phyloP scores from a whole-genome alignment of 208 protist genomes.

The Wallacemonas collosoma region DNA sequence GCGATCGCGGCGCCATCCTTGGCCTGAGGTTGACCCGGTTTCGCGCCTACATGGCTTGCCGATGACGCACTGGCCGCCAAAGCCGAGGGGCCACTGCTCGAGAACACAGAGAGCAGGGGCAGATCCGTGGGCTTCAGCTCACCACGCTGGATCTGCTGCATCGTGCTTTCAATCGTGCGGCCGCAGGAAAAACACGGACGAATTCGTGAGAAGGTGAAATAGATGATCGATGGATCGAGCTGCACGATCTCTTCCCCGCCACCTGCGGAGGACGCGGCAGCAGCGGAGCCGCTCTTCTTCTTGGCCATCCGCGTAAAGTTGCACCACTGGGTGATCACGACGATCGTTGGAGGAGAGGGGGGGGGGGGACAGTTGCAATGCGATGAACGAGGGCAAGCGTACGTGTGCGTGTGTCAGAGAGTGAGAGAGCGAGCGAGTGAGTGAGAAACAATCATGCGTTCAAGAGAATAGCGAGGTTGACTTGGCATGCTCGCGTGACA shows the following conservation, averaged over 20 bases:
- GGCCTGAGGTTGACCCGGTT: background rate
- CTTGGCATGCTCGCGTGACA: no score
- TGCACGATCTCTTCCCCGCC: constrained; percentile 34
- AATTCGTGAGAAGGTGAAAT: constrained; percentile 91
- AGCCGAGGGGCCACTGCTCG: constrained; percentile 6
- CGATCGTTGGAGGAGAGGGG: background rate
- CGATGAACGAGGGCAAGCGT: no score
- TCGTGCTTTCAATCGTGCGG: constrained; percentile 72
- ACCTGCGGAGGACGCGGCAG: background rate
- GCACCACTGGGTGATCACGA: background rate
- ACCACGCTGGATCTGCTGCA: constrained; percentile 55
- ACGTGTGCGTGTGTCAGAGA: no score
- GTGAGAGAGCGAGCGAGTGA: no score
- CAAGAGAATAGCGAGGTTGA: no score
- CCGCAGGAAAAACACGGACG: constrained; percentile 83
- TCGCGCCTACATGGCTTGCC: no score
- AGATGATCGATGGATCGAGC: constrained; percentile 62
- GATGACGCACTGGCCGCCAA: background rate
- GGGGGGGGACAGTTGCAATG: background rate
- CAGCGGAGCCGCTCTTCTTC: background rate
- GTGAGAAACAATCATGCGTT: no score
- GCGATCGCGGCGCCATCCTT: background rate
- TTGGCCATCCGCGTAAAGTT: background rate
- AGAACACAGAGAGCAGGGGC: constrained; percentile 73
- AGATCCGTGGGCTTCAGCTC: constrained; percentile 60